Conservation (phyloP, 306 rosid genomes). For the Prunus padus region DNA sequence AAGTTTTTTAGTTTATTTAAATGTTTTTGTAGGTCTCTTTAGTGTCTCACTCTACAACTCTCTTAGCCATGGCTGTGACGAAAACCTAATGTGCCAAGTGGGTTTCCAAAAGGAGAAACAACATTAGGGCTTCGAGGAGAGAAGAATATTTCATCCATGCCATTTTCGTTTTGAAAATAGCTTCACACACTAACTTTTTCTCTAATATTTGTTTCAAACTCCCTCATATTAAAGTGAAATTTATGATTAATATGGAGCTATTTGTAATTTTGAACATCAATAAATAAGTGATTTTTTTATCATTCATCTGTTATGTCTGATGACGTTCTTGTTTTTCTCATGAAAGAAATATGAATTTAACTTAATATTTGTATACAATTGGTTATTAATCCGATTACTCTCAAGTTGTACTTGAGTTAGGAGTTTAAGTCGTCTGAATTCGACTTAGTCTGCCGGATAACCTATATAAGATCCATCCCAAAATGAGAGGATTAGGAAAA, state of each 20-base stretch:
- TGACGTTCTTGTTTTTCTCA: no score
- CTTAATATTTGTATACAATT: no score
- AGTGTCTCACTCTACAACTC: not conserved
- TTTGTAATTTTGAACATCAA: not conserved
- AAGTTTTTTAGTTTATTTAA: not conserved
- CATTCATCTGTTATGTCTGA: no score
- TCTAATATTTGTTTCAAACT: not conserved
- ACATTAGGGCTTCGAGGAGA: not conserved
- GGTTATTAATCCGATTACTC: no score
- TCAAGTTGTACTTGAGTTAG: no score
- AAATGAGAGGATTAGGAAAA: no score
- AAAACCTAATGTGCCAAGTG: not conserved
- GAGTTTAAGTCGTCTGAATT: no score
- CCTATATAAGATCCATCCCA: no score
- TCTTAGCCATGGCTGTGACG: not conserved
- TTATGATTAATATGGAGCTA: not conserved
- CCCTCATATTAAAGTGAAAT: not conserved
- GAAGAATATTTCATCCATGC: not conserved
- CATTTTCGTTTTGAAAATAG: not conserved
- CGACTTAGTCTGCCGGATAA: no score
- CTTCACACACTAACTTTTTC: not conserved
- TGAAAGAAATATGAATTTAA: no score
- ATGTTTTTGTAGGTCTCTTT: not conserved
- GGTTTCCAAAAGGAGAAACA: conserved; percentile 41
- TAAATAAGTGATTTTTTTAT: no score